Evolutionary conservation across 2,329 filamentous ascomycete genomes (phyloP), one percentile per base, ranked within the genome.

Genomic region (Colletotrichum musae): DNA sequence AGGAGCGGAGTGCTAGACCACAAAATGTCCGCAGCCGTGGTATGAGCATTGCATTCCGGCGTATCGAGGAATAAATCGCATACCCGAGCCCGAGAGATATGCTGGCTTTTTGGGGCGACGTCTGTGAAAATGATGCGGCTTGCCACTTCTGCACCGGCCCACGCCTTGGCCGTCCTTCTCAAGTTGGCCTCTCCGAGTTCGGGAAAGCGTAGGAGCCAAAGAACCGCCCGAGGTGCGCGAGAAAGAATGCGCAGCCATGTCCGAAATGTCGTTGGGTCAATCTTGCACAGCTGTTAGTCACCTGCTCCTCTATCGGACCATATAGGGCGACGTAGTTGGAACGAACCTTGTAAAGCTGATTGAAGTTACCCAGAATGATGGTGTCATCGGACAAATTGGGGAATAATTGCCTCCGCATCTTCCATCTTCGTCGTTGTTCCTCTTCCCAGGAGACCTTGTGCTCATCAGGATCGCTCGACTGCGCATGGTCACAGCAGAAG

Each of bases 51-150:
- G 82, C 96, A 99, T 80, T 99, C 96, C 1, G 96, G 95, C 0
- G 96, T 99, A 80, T 99, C 96, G 15, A 99, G 88, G 77, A 99
- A 98, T 6, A 99, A 85, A 81, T 99, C 96, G 77, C 95, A 95
- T 32, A 99, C 90, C 24, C 95, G 90, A 6, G 96, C 96, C 41
- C 96, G 91, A 6, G 94, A 92, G 73, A 99, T 99, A 80, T 99
- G 96, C 73, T 95, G 90, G 73, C 93, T 92, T 80, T 99, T 99
- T 4, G 95, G 94, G 0, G 96, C 96, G 13, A 99, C 96, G 77
- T 99, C 96, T 6, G 96, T 99, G 78, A 99, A 99, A 52, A 96
- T 88, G 73, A 99, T 92, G 45, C 96, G 92, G 50, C 88, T 91
- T 5, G 95, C 95, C 13, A 98, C 94, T 74, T 94, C 92, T 51